A percentile compares a stretch with the other conserved stretches of the same genome.
Evolutionary conservation across 2,329 filamentous ascomycete species (phyloP).

Genomic region (Paecilomyces dactylethromorphus): DNA sequence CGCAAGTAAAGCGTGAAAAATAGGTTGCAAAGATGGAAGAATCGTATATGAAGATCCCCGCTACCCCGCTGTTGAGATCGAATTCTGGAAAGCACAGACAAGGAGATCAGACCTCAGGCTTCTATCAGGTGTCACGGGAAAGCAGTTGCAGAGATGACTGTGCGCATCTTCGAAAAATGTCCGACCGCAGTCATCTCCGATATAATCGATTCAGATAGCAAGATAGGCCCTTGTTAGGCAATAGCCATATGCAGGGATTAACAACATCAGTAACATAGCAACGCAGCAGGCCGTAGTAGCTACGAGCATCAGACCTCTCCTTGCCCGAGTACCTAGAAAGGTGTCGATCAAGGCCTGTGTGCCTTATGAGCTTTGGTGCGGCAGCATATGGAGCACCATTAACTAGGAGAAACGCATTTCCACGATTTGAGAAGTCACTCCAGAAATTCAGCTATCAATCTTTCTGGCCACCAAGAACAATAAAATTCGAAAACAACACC

Average conservation of each 20-base stretch:
- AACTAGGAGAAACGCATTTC: not conserved
- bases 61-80: not conserved
- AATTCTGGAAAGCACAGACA: not conserved
- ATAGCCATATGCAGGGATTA: not conserved
- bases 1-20: not conserved
- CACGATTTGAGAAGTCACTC: not conserved
- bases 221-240: not conserved
- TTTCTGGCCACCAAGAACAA: too few relatives aligned
- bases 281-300: too few relatives aligned
- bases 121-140: not conserved
- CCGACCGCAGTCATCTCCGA: not conserved
- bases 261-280: too few relatives aligned
- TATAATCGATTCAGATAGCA: not conserved
- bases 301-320: too few relatives aligned
- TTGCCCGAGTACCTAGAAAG: too few relatives aligned
- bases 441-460: too few relatives aligned
- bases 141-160: not conserved
- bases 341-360: too few relatives aligned
- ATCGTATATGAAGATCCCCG: not conserved
- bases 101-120: not conserved
- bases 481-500: too few relatives aligned
- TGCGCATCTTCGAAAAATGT: not conserved
- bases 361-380: too few relatives aligned
- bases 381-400: too few relatives aligned
- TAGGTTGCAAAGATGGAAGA: not conserved